Conservation (phyloP, 192 early-diverging fungal species). For the Coemansia sp. region DNA sequence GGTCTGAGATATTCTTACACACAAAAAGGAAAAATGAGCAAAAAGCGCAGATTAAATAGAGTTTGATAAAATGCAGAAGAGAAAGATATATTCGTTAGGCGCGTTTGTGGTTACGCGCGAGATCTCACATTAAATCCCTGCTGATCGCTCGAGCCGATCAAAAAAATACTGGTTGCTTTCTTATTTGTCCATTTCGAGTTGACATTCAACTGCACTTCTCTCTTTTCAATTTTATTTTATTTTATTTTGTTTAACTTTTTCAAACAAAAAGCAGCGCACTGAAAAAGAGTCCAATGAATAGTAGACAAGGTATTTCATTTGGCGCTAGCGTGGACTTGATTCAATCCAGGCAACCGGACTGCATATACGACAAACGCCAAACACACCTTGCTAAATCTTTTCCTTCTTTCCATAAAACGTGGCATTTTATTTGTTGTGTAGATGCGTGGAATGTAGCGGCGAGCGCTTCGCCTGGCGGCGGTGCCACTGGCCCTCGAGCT, state of each 20-base stretch:
- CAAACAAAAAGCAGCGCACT: not conserved
- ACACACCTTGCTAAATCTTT: not conserved
- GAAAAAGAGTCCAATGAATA: constrained; percentile 35
- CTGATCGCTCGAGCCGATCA: not conserved
- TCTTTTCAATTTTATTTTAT: not conserved
- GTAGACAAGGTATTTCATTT: constrained; percentile 44
- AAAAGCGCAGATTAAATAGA: not conserved
- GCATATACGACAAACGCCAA: not conserved
- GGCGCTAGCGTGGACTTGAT: not conserved
- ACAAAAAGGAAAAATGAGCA: not conserved
- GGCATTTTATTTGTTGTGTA: constrained; percentile 11
- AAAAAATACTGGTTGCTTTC: not conserved
- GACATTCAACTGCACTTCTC: not conserved
- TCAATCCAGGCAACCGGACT: not conserved
- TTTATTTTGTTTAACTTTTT: not conserved
- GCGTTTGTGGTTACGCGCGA: not conserved
- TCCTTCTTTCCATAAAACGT: not conserved
- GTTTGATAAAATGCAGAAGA: not conserved
- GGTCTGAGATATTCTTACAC: not conserved
- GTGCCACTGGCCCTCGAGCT: constrained; percentile 21
- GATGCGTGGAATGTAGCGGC: constrained; percentile 44
- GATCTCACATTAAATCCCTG: not conserved
- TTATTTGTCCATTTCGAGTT: not conserved
- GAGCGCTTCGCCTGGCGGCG: constrained; percentile 20
- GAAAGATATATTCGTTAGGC: not conserved